These are phyloP conservation scores for Mortierella sp. DNA, from an alignment of 371 early-diverging fungal genomes.

Conservation along the genomic window DNA sequence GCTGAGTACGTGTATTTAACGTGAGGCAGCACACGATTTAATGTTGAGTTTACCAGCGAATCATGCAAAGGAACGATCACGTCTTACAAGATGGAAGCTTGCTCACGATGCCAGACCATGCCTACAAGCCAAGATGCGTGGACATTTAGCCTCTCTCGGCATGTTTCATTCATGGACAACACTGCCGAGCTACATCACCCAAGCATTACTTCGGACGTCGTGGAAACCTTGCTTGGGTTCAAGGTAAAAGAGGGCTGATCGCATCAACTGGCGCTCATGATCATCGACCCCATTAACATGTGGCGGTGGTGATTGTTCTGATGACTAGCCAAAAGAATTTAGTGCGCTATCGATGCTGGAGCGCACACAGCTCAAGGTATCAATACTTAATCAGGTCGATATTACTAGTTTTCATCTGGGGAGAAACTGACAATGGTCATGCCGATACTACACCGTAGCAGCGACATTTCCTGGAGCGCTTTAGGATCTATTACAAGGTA, in stretches of 20 bases:
- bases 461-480: slow-evolving; percentile 37
- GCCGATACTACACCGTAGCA: slow-evolving; percentile 8
- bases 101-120: slow-evolving; percentile 12
- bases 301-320: too few species aligned
- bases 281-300: too few species aligned
- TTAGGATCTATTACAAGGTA: slow-evolving; percentile 48
- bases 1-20: too few species aligned
- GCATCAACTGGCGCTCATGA: too few species aligned
- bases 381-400: neutral
- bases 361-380: slow-evolving; percentile 27
- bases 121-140: slow-evolving; percentile 25
- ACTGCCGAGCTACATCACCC: slow-evolving; percentile 47
- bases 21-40: too few species aligned
- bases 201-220: slow-evolving; percentile 13
- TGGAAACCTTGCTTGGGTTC: slow-evolving; percentile 17
- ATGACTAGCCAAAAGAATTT: slow-evolving; percentile 35
- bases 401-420: neutral
- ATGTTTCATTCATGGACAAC: slow-evolving; percentile 47
- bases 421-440: neutral
- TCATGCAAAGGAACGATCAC: slow-evolving; percentile 20
- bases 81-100: slow-evolving; percentile 37
- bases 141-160: slow-evolving; percentile 25
- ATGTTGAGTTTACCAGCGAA: slow-evolving; percentile 10
- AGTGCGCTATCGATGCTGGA: slow-evolving; percentile 19
- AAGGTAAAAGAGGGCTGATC: slow-evolving; percentile 5